A percentile compares a stretch with the other conserved stretches of the same genome.
phyloP scores from a whole-genome alignment of 1,284 basidiomycete species.

The Ustilago trichophora region DNA sequence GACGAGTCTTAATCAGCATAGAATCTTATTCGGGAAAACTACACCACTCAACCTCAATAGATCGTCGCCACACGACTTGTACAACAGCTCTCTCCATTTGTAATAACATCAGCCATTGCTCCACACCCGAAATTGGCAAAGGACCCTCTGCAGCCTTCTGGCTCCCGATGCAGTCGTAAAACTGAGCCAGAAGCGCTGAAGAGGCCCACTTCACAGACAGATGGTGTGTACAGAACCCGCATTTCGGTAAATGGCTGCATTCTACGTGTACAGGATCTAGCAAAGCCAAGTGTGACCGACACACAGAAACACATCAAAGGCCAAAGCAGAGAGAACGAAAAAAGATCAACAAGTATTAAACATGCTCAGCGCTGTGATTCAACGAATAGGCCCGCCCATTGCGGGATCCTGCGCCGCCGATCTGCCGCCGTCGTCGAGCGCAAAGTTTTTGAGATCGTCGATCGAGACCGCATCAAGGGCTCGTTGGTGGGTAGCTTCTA shows the following conservation, averaged over 20 bases:
- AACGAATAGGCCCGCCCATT: conserved; percentile 38
- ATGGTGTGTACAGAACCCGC: too few species aligned
- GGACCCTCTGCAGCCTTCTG: too few species aligned
- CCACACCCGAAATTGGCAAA: not conserved
- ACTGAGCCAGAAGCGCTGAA: too few species aligned
- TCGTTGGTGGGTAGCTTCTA: conserved; percentile 46
- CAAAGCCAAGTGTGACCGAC: too few species aligned
- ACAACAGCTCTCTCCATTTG: conserved; percentile 10
- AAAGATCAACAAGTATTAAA: too few species aligned
- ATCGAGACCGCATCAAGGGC: conserved; percentile 39
- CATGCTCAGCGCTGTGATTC: not conserved
- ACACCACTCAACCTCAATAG: not conserved
- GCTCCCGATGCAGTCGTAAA: too few species aligned
- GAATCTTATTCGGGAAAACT: not conserved
- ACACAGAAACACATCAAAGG: too few species aligned
- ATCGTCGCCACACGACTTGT: not conserved
- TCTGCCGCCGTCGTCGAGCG: conserved; percentile 12
- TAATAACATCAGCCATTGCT: conserved; percentile 3
- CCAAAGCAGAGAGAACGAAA: too few species aligned
- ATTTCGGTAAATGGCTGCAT: too few species aligned
- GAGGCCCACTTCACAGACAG: too few species aligned
- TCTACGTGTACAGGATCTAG: too few species aligned
- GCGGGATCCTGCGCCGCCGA: conserved; percentile 20
- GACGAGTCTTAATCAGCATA: conserved; percentile 24
- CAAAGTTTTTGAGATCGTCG: conserved; percentile 42